Percentiles rank a stretch among this genome's conserved stretches.
Evolutionary conservation across 495 filamentous ascomycete genomes (phyloP).

Genomic region (Hypoxylon perforatum): DNA sequence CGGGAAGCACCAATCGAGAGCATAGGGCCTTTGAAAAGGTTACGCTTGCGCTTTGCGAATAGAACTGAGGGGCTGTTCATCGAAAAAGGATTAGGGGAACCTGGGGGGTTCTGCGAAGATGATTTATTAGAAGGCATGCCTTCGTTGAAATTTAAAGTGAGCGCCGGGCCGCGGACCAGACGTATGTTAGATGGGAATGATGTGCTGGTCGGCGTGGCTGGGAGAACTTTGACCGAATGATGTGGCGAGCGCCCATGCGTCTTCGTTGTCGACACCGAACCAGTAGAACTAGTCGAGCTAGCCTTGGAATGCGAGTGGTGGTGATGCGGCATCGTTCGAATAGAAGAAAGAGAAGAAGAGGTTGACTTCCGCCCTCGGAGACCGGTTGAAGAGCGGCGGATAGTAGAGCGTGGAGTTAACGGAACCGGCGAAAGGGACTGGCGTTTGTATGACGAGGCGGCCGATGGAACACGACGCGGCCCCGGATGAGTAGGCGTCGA

Average conservation of each 20-base stretch:
- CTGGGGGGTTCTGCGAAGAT: constrained; percentile 49
- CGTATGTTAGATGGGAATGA: constrained; percentile 90
- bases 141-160: constrained; percentile 64
- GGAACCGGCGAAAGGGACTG: constrained; percentile 91
- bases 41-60: constrained; percentile 91
- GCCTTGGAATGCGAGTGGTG: constrained; percentile 94
- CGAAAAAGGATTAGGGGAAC: constrained; percentile 59
- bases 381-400: constrained; percentile 75
- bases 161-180: constrained; percentile 72
- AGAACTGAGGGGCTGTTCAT: constrained; percentile 70
- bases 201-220: constrained; percentile 84
- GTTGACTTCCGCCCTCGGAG: constrained; percentile 94
- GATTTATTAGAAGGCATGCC: constrained; percentile 50
- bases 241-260: constrained; percentile 81
- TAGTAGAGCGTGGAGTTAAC: constrained; percentile 85
- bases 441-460: constrained; percentile 71
- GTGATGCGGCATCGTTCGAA: constrained; percentile 92
- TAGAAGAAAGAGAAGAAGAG: constrained; percentile 92
- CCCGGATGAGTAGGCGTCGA: constrained; percentile 55
- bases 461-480: constrained; percentile 60
- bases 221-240: constrained; percentile 91
- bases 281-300: constrained; percentile 89
- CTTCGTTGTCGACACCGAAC: constrained; percentile 74
- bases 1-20: constrained; percentile 57
- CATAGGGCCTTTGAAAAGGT: constrained; percentile 89